Percentiles rank a stretch among this genome's conserved stretches.
Evolutionary conservation across 495 filamentous ascomycete genomes (phyloP).

Genomic region (Neurospora sp.): DNA sequence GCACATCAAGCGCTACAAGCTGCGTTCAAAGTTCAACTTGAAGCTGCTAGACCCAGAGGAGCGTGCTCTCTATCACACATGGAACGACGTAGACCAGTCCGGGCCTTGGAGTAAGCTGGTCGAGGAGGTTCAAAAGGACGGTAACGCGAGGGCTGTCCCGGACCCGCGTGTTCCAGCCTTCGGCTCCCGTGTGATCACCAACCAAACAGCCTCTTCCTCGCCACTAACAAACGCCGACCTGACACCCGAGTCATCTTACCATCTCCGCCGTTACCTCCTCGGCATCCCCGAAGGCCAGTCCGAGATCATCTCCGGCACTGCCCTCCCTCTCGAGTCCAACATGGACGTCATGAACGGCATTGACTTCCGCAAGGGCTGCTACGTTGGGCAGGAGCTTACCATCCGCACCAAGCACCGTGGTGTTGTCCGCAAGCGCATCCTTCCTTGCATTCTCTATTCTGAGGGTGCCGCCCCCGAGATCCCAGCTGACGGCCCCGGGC

Average conservation of each 20-base stretch:
- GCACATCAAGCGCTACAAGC: slow-evolving; percentile 73
- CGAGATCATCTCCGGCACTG: slow-evolving; percentile 17
- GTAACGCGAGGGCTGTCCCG: slow-evolving; percentile 20
- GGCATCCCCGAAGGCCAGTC: slow-evolving; percentile 77
- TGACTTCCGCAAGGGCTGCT: slow-evolving; percentile 93
- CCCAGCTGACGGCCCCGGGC: neutral
- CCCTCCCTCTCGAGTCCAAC: slow-evolving; percentile 41
- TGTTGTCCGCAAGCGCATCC: slow-evolving; percentile 81
- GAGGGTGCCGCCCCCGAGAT: slow-evolving; percentile 6
- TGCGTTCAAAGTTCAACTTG: slow-evolving; percentile 68
- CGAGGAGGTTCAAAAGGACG: neutral
- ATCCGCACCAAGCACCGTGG: slow-evolving; percentile 90
- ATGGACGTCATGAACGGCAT: slow-evolving; percentile 73
- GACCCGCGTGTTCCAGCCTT: slow-evolving; percentile 63
- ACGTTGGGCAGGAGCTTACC: slow-evolving; percentile 92
- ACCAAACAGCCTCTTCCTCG: slow-evolving; percentile 24
- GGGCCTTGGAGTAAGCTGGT: neutral
- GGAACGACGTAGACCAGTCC: slow-evolving; percentile 27
- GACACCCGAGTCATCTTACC: slow-evolving; percentile 41
- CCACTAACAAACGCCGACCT: slow-evolving; percentile 15
- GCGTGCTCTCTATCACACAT: slow-evolving; percentile 54
- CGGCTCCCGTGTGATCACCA: slow-evolving; percentile 37
- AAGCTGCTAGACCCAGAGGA: slow-evolving; percentile 53
- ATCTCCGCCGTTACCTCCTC: slow-evolving; percentile 58
- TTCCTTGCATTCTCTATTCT: slow-evolving; percentile 70